Evolutionary conservation across 1,284 basidiomycete genomes (phyloP).

Genomic region (Ustilago esculenta): DNA sequence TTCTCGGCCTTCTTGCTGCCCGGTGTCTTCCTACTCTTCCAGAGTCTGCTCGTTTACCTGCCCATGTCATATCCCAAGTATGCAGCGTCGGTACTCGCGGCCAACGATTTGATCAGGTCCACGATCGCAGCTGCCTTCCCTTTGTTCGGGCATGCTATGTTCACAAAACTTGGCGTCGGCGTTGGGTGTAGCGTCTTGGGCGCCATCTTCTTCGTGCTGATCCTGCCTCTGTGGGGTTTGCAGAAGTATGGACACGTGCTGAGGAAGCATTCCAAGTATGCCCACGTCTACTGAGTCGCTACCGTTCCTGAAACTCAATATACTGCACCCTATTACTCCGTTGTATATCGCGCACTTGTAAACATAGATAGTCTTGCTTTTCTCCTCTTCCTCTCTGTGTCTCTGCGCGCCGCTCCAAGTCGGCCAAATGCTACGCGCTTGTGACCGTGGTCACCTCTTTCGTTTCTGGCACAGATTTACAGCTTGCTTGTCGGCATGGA

Average conservation of each 20-base stretch:
- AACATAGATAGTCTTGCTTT: not conserved
- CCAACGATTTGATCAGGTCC: constrained; percentile 39
- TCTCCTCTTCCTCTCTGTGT: too few relatives aligned
- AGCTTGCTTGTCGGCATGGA: constrained; percentile 25
- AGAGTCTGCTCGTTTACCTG: constrained; percentile 37
- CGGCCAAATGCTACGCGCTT: too few relatives aligned
- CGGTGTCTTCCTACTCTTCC: constrained; percentile 53
- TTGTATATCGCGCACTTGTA: too few relatives aligned
- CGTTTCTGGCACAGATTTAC: too few relatives aligned
- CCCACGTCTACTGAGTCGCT: constrained; percentile 34
- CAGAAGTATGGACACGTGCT: constrained; percentile 43
- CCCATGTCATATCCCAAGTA: constrained; percentile 46
- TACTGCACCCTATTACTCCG: too few relatives aligned
- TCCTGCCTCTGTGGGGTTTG: constrained; percentile 41
- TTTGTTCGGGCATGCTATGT: constrained; percentile 45
- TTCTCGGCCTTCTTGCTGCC: constrained; percentile 27
- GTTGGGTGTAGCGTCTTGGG: constrained; percentile 39
- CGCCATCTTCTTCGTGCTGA: constrained; percentile 33
- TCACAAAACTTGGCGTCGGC: constrained; percentile 36
- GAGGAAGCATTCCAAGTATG: constrained; percentile 44
- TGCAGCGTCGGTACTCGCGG: constrained; percentile 30
- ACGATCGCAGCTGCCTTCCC: constrained; percentile 43
- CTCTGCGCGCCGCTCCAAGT: too few relatives aligned
- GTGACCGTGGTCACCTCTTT: too few relatives aligned
- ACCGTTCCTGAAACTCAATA: too few relatives aligned